These are phyloP conservation scores for Eucalyptus marginata DNA, from an alignment of 345 rosid genomes.

Conservation along the genomic window DNA sequence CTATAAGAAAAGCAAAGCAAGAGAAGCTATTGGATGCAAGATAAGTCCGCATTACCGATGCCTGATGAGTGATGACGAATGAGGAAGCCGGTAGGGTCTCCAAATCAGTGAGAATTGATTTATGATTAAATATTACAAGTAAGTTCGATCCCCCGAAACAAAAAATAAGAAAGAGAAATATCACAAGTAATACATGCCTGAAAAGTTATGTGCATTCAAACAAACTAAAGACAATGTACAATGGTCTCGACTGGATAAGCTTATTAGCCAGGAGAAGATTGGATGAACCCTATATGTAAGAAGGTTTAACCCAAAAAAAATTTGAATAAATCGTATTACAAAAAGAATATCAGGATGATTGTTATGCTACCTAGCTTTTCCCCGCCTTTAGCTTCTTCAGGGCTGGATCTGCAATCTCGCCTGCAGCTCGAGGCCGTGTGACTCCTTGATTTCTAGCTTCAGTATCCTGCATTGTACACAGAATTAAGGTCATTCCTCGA, in stretches of 20 bases:
- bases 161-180: background rate
- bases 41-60: background rate
- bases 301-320: background rate
- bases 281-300: background rate
- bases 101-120: background rate
- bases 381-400: slow-evolving; percentile 41
- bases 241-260: slow-evolving; percentile 9
- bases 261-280: slow-evolving; percentile 10
- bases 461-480: slow-evolving; percentile 7
- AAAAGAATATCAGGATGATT: background rate
- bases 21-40: background rate
- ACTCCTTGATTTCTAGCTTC: slow-evolving; percentile 13
- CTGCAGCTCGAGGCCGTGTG: slow-evolving; percentile 7
- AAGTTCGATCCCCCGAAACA: background rate
- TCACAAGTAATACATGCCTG: background rate
- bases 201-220: slow-evolving; percentile 15
- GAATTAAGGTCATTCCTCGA: background rate
- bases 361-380: slow-evolving; percentile 4
- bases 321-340: background rate
- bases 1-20: background rate
- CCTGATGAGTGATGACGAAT: background rate
- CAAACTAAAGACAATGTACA: slow-evolving; percentile 22
- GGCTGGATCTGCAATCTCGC: slow-evolving; percentile 19
- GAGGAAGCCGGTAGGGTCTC: background rate
- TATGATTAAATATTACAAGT: background rate